These are phyloP conservation scores for Sergeia podlipaevii DNA, from an alignment of 208 protist genomes.

Conservation along the genomic window DNA sequence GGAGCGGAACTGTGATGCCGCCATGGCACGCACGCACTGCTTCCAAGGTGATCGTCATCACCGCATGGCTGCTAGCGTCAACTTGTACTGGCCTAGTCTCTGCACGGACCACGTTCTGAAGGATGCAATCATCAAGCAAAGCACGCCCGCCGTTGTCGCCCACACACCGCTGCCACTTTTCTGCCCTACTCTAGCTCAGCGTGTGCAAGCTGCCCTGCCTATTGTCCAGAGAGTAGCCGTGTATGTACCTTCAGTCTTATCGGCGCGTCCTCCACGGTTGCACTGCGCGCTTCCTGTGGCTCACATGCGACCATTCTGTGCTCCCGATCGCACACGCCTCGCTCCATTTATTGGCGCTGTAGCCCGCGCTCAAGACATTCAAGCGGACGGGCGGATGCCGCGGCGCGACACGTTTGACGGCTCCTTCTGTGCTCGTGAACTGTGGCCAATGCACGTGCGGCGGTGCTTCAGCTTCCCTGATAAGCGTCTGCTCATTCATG, in stretches of 20 bases:
- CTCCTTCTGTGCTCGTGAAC: conserved; percentile 43
- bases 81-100: background rate
- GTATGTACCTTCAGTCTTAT: conserved; percentile 55
- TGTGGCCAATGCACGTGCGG: conserved; percentile 72
- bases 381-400: background rate
- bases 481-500: conserved; percentile 93
- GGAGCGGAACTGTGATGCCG: too few relatives aligned
- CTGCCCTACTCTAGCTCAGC: conserved; percentile 35
- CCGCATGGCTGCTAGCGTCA: background rate
- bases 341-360: conserved; percentile 35
- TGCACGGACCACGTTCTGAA: too few relatives aligned
- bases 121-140: background rate
- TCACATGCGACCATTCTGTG: conserved; percentile 21
- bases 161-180: conserved; percentile 14
- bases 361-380: conserved; percentile 5
- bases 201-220: conserved; percentile 32
- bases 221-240: conserved; percentile 42
- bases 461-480: conserved; percentile 93
- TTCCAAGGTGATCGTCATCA: too few relatives aligned
- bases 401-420: conserved; percentile 42
- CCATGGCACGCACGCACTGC: too few relatives aligned
- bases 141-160: background rate
- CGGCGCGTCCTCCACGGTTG: conserved; percentile 30
- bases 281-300: conserved; percentile 38
- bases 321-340: conserved; percentile 15